These are phyloP conservation scores for Colletotrichum sp. DNA, from an alignment of 2,329 filamentous ascomycete genomes.

Conservation along the genomic window DNA sequence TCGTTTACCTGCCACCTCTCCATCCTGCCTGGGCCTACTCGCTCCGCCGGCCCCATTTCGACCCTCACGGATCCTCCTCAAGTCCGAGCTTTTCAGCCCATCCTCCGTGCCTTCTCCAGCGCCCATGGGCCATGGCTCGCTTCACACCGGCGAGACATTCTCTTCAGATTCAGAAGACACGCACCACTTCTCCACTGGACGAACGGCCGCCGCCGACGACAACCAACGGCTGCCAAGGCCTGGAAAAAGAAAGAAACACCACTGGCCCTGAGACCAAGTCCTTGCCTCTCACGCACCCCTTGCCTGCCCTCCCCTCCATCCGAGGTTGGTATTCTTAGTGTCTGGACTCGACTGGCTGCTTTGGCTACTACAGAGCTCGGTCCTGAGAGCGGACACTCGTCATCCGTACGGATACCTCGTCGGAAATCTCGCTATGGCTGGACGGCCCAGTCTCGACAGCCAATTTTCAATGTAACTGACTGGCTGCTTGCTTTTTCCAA, in stretches of 20 bases:
- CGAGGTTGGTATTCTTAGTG: not conserved
- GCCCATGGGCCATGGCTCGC: not conserved
- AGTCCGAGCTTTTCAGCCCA: slow-evolving; percentile 11
- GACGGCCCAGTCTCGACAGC: not conserved
- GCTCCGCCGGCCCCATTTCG: not conserved
- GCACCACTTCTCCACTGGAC: not conserved
- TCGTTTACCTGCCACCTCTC: slow-evolving; percentile 2
- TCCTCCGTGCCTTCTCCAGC: not conserved
- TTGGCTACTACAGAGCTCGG: not conserved
- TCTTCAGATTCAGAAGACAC: not conserved
- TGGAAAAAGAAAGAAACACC: slow-evolving; percentile 16
- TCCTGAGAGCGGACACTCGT: not conserved
- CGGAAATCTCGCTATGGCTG: not conserved
- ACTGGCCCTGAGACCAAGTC: not conserved
- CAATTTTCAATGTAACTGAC: not conserved
- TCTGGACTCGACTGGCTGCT: not conserved
- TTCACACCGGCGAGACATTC: not conserved
- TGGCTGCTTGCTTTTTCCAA: not conserved
- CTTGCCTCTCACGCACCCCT: not conserved
- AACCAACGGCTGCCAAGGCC: slow-evolving; percentile 17
- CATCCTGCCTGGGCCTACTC: not conserved
- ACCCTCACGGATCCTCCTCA: not conserved
- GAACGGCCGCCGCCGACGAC: slow-evolving; percentile 7
- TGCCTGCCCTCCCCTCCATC: not conserved
- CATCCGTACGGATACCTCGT: not conserved